Base-by-base conservation (phyloP, 2,329 filamentous ascomycete genomes). In the Trichoderma sp. region DNA sequence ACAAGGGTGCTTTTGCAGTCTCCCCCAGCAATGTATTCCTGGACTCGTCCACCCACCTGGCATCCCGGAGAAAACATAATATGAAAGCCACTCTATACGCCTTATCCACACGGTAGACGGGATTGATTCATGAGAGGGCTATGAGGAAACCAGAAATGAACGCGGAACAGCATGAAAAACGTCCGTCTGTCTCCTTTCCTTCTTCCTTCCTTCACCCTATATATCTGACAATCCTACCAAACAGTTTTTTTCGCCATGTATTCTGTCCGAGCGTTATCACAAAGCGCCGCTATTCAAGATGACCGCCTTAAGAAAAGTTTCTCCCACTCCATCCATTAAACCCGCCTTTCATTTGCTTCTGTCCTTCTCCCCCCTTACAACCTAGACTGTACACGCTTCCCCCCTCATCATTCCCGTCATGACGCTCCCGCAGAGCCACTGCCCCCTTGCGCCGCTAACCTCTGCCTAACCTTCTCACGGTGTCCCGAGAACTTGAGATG, bases 401-500 rank as follows among this genome's bases (percentile, higher is more conserved):
- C 14, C 21, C 24, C 17, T 43, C 2, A 14, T 41, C 28, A 12
- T 21, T 44, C 17, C 26, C 24, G 55, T 58, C 41, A 58, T 64
- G 52, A 56, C 4, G 51, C 41, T 17, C 60, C 55, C 6, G 66
- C 47, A 15, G 65, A 56, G 7, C 58, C 66, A 5, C 63, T 65
- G 2, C 67, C 71, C 45, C 72, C 71, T 26, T 71, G 68, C 12
- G 70, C 71, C 21, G 69, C 74, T 45, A 75, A 68, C 28, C 79
- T 73, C 60, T 68, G 66, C 44, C 73, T 74, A 10, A 93, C 91
- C 71, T 85, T 85, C 70, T 91, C 87, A 71, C 89, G 85, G 76
- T 99, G 95, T 60, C 84, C 82, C 50, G 90, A 86, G 77, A 97
- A 97, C 77, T 89, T 91, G 56, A 98, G 81, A 79, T 99, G 95